Evolutionary conservation across 2,329 filamentous ascomycete species (phyloP).

Genomic region (Diaporthe sp.): DNA sequence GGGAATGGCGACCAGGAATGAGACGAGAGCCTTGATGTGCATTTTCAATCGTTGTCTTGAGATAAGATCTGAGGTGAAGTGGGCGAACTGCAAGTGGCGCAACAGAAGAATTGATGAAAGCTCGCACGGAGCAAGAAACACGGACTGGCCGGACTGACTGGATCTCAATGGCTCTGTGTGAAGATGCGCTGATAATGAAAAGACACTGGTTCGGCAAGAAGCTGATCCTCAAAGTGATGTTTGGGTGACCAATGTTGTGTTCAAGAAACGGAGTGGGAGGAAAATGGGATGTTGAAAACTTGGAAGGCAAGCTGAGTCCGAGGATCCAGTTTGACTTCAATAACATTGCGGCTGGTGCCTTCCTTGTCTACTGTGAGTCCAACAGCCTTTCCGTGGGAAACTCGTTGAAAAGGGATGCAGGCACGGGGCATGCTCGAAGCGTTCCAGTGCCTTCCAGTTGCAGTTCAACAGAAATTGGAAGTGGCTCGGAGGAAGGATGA

Average conservation of each 20-base stretch:
- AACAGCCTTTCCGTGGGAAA: neutral
- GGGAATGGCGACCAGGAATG: neutral
- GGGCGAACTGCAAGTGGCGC: neutral
- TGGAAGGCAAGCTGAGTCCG: neutral
- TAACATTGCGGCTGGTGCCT: neutral
- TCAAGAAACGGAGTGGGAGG: neutral
- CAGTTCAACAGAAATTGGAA: neutral
- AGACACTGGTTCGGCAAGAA: neutral
- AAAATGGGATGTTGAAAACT: neutral
- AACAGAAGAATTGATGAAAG: neutral
- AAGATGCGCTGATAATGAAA: too few species aligned
- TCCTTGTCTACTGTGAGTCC: neutral
- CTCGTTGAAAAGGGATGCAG: too few species aligned
- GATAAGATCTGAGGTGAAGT: too few species aligned
- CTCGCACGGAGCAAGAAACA: neutral
- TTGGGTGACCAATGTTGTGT: neutral
- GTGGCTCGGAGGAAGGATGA: neutral
- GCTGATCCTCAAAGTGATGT: neutral
- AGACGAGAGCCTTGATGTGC: neutral
- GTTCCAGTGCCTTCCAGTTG: neutral
- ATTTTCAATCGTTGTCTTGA: neutral
- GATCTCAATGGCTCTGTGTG: too few species aligned
- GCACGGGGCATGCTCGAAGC: neutral
- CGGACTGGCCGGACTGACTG: too few species aligned
- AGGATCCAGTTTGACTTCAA: neutral